phyloP scores from a whole-genome alignment of 2,329 filamentous ascomycete genomes.

The Mollisia scopiformis region DNA sequence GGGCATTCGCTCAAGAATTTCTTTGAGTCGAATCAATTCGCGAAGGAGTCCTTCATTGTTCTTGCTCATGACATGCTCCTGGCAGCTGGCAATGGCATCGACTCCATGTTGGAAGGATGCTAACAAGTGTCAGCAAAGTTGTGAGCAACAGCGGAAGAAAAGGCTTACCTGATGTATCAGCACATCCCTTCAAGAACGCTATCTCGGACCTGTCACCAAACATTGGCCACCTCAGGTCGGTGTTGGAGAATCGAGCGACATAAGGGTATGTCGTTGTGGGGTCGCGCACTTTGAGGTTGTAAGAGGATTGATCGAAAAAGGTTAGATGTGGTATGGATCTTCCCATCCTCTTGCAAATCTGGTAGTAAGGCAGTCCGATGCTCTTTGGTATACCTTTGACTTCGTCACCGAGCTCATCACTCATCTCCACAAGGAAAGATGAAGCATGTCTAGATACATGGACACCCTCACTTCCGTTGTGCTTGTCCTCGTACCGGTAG shows the following conservation, averaged over 20 bases:
- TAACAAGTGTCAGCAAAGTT: slow-evolving; percentile 16
- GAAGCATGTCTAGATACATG: slow-evolving; percentile 38
- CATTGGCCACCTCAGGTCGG: slow-evolving; percentile 55
- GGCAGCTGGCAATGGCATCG: slow-evolving; percentile 54
- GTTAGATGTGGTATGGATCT: slow-evolving; percentile 52
- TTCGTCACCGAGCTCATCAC: slow-evolving; percentile 55
- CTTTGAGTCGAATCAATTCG: slow-evolving; percentile 54
- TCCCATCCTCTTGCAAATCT: slow-evolving; percentile 54
- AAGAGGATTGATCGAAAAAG: slow-evolving; percentile 56
- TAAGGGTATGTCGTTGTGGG: slow-evolving; percentile 53
- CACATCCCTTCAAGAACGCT: slow-evolving; percentile 53
- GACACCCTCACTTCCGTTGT: slow-evolving; percentile 55
- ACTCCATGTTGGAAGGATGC: slow-evolving; percentile 54
- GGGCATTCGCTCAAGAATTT: slow-evolving; percentile 55
- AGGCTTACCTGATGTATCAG: slow-evolving; percentile 46
- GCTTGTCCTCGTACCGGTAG: slow-evolving; percentile 54
- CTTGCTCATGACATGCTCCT: slow-evolving; percentile 56
- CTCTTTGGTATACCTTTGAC: slow-evolving; percentile 50
- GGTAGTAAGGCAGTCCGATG: slow-evolving; percentile 53
- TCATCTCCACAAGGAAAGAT: slow-evolving; percentile 45
- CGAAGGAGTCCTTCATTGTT: slow-evolving; percentile 53
- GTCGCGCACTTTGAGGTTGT: slow-evolving; percentile 43
- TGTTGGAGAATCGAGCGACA: slow-evolving; percentile 54
- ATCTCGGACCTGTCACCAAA: slow-evolving; percentile 55
- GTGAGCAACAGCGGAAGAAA: background rate